Base-by-base conservation (phyloP, 2,329 filamentous ascomycete genomes). In the Colletotrichum sp. region DNA sequence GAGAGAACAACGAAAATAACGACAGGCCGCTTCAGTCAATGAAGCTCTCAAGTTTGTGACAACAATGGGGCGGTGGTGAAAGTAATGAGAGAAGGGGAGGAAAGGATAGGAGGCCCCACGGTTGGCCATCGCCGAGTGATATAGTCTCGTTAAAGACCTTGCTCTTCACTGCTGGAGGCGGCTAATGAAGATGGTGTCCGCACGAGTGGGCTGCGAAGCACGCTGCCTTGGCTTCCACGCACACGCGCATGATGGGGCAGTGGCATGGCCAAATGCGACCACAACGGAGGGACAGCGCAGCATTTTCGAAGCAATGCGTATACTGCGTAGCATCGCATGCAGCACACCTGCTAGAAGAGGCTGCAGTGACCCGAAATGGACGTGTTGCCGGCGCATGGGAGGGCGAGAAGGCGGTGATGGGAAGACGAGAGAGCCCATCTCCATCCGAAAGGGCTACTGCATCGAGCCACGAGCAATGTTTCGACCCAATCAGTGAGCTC, bases 1-100 rank as follows among this genome's bases (percentile, higher is more conserved):
- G 63, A 60, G 24, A 75, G 69, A 28, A 65, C 78, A 81, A 39
- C 63, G 78, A 81, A 80, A 72, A 52, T 73, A 86, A 86, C 79
- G 85, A 86, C 82, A 84, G 85, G 84, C 83, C 85, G 83, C 84
- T 82, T 86, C 84, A 86, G 77, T 87, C 86, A 87, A 87, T 86
- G 84, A 87, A 85, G 82, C 82, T 71, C 82, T 82, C 83, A 82
- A 77, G 26, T 44, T 72, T 71, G 68, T 59, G 62, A 69, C 69
- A 78, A 59, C 68, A 77, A 71, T 49, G 21, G 65, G 6, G 44
- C 44, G 34, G 30, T 62, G 32, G 28, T 32, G 71, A 77, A 78
- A 55, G 80, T 81, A 75, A 80, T 30, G 30, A 24, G 80, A 75
- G 81, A 80, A 39, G 44, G 28, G 55, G 36, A 69, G 32, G 63